Evolutionary conservation across 2,329 filamentous ascomycete genomes (phyloP).

Genomic region (Colletotrichum truncatum): DNA sequence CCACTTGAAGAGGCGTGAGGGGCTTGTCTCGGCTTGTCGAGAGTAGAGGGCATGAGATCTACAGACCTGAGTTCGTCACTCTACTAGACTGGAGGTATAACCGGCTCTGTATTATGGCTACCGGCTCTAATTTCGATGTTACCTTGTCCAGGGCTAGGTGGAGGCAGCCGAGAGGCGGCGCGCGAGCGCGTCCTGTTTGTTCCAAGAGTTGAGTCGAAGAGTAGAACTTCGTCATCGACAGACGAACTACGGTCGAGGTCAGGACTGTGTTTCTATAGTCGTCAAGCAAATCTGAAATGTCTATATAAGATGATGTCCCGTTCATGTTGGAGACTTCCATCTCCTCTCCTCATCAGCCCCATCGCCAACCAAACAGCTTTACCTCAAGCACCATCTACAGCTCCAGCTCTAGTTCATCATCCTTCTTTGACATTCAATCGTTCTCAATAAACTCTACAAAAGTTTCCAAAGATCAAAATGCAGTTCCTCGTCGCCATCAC

Average conservation of each 20-base stretch:
- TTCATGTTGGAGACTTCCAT: not conserved
- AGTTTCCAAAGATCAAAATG: conserved; percentile 10
- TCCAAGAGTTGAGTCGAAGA: not conserved
- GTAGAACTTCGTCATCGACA: conserved; percentile 21
- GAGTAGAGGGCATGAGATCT: conserved; percentile 5
- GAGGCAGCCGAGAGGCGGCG: not conserved
- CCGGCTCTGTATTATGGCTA: conserved; percentile 4
- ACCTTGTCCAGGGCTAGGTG: not conserved
- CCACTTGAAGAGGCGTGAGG: not conserved
- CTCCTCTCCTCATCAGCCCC: conserved; percentile 1
- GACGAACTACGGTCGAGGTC: conserved; percentile 19
- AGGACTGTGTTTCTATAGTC: not conserved
- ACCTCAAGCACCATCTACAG: not conserved
- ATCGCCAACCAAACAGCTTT: not conserved
- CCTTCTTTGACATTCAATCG: not conserved
- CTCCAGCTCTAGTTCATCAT: not conserved
- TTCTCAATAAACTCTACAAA: not conserved
- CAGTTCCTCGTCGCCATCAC: conserved; percentile 27
- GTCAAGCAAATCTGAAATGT: not conserved
- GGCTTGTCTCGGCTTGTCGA: not conserved
- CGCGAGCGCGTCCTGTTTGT: not conserved
- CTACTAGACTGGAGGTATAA: conserved; percentile 2
- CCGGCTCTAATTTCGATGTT: conserved; percentile 19
- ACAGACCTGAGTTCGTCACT: conserved; percentile 20
- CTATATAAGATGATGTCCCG: conserved; percentile 21